Base-by-base conservation (phyloP, 441 rosid species). In the Pelargonium australe region DNA sequence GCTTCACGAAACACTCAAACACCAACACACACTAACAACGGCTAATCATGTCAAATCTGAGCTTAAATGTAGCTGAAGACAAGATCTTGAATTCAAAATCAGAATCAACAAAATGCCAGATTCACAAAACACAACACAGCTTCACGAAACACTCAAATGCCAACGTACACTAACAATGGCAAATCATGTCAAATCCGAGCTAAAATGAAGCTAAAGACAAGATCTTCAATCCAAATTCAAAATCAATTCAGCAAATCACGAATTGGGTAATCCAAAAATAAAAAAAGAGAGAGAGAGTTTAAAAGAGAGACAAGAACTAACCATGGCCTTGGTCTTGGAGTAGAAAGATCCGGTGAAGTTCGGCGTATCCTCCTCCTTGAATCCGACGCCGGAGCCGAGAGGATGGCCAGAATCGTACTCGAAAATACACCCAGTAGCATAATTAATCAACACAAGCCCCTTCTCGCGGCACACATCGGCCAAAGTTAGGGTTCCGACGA, bases 321-420 rank as follows among this genome's bases (percentile, higher is more conserved):
- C 98, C 98, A 90, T 90, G 68, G 98, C 98, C 77, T 92, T 92
- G 60, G 98, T 90, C 82, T 92, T 87, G 55, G 98, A 92, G 71
- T 90, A 92, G 79, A 81, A 92, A 47, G 98, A 92, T 70, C 98
- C 98, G 34, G 76, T 71, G 72, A 92, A 90, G 82, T 90, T 90
- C 8, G 98, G 96, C 62, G 87, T 79, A 63, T 92, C 98, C 70
- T 88, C 91, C 75, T 92, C 98, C 86, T 87, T 88, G 66, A 90
- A 90, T 19, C 95, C 98, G 64, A 88, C 43, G 49, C 95, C 98
- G 7, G 96, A 86, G 40, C 89, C 92, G 68, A 88, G 80, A 37
- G 83, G 79, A 73, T 90, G 98, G 37, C 64, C 75, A 13, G 81
- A 65, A 68, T 88, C 98, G 79, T 87, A 92, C 86, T 92, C 96